phyloP scores from a whole-genome alignment of 1,139 yeast genomes.

The Taphrina pruni region DNA sequence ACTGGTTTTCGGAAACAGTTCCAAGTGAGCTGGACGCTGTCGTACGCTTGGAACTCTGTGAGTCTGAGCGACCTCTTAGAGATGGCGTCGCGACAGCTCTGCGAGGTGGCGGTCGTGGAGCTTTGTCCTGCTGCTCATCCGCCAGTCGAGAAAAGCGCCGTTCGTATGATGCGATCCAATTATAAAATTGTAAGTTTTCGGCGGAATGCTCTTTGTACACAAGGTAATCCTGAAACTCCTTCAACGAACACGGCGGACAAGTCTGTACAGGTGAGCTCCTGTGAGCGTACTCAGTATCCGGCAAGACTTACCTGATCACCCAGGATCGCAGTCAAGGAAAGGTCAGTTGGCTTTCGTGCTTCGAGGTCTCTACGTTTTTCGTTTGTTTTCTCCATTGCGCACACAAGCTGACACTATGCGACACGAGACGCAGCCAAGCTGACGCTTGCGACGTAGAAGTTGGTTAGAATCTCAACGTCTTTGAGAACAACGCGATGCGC shows the following conservation, averaged over 20 bases:
- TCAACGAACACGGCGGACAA: conserved; percentile 40
- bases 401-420: no score
- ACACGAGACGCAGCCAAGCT: not conserved
- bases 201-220: conserved; percentile 40
- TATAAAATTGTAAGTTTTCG: conserved; percentile 37
- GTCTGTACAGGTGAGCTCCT: conserved; percentile 4
- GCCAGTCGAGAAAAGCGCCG: conserved; percentile 28
- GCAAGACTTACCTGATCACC: conserved; percentile 33
- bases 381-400: conserved; percentile 1
- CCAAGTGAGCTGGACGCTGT: conserved; percentile 8
- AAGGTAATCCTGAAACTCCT: conserved; percentile 39
- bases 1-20: conserved; percentile 3
- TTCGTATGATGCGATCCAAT: conserved; percentile 37
- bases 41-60: conserved; percentile 30
- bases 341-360: conserved; percentile 17
- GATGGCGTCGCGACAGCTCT: conserved; percentile 31
- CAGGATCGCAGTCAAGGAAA: conserved; percentile 34
- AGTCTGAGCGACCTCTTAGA: conserved; percentile 25
- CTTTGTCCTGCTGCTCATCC: conserved; percentile 15
- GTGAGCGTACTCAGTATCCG: not conserved
- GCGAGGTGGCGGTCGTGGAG: conserved; percentile 33
- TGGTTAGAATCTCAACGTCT: no score
- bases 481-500: no score
- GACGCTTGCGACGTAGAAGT: not conserved
- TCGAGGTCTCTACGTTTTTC: conserved; percentile 5